Base-by-base conservation (phyloP, 2,329 filamentous ascomycete genomes). In the Venturia oleaginea region DNA sequence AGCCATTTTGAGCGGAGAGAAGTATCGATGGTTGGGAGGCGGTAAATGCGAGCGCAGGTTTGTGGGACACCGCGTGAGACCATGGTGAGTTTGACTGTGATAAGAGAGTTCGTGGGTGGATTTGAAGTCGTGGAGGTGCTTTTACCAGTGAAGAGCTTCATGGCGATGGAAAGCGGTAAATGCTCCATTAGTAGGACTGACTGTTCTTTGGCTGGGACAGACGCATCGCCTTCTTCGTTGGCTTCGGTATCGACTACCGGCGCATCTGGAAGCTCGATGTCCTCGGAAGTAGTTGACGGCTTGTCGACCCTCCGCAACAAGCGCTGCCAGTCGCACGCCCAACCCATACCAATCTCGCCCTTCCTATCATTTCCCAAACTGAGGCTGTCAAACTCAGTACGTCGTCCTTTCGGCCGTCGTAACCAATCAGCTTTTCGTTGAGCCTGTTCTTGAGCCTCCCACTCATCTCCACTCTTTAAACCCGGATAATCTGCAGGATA, bases 401-500 rank as follows among this genome's bases (percentile, higher is more conserved):
- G 83, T 75, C 94, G 96, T 27, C 90, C 89, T 74, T 90, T 94
- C 0, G 94, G 92, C 60, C 86, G 84, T 62, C 84, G 83, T 62
- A 87, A 85, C 92, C 92, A 96, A 32, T 85, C 81, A 30, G 78
- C 77, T 70, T 84, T 83, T 64, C 85, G 79, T 68, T 77, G 81
- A 59, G 77, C 76, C 15, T 86, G 83, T 73, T 92, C 83, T 42
- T 84, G 81, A 40, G 85, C 72, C 73, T 95, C 90, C 90, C 92
- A 97, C 19, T 81, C 78, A 72, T 84, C 86, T 1, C 94, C 94
- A 1, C 92, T 89, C 65, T 84, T 81, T 0, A 92, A 96, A 4
- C 87, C 90, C 0, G 90, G 86, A 67, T 85, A 90, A 73, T 99
- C 94, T 3, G 85, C 88, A 0, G 94, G 94, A 71, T 96, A 99